phyloP scores from a whole-genome alignment of 257 asterid species.

The Przewalskia tangutica region DNA sequence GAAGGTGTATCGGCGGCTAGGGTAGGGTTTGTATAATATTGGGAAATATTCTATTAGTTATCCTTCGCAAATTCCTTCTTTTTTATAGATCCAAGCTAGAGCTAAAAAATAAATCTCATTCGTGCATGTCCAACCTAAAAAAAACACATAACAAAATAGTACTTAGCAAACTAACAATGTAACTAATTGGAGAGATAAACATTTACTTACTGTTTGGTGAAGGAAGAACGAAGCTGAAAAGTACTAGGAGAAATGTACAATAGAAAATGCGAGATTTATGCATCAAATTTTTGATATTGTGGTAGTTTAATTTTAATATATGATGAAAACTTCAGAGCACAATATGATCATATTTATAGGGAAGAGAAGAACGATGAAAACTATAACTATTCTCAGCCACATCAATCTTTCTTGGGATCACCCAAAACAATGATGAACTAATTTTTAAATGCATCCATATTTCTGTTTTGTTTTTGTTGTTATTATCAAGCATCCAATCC shows the following conservation, averaged over 20 bases:
- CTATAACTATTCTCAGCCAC: not conserved
- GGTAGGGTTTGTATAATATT: too few species aligned
- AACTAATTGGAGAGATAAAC: not conserved
- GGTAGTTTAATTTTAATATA: too few species aligned
- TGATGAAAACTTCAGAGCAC: not conserved
- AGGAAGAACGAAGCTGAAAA: not conserved
- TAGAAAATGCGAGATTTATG: not conserved
- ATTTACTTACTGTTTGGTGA: not conserved
- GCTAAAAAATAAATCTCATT: too few species aligned
- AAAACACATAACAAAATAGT: not conserved
- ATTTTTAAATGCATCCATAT: not conserved
- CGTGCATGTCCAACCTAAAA: too few species aligned
- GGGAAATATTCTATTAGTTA: too few species aligned
- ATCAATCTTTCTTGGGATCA: not conserved
- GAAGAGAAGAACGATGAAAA: not conserved
- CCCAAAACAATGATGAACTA: not conserved
- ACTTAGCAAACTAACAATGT: too few species aligned
- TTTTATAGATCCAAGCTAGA: too few species aligned
- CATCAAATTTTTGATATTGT: too few species aligned
- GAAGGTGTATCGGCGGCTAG: too few species aligned
- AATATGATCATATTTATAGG: not conserved
- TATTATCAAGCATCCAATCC: not conserved
- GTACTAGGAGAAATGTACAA: not conserved
- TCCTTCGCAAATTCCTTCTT: too few species aligned
- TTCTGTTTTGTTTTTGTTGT: not conserved